A percentile compares a stretch with the other conserved stretches of the same genome.
Evolutionary conservation across 352 stramenopile genomes (phyloP).

Genomic region (Elongisporangium prolatum): DNA sequence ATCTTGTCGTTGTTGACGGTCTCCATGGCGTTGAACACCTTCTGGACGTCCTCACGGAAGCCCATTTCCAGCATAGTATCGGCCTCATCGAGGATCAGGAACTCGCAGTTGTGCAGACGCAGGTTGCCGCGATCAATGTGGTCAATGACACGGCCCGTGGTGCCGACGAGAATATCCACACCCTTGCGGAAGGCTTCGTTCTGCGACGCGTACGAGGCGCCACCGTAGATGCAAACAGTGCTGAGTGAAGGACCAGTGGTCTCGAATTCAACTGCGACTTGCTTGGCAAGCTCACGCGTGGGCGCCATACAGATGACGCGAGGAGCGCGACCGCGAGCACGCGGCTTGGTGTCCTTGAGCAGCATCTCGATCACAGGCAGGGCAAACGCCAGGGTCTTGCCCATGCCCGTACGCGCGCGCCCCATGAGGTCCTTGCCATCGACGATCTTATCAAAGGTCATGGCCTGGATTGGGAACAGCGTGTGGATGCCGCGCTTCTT

Average conservation of each 20-base stretch:
- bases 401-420: slow-evolving; percentile 95
- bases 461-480: slow-evolving; percentile 91
- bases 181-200: slow-evolving; percentile 85
- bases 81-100: slow-evolving; percentile 93
- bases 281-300: slow-evolving; percentile 96
- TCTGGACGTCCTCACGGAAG: slow-evolving; percentile 94
- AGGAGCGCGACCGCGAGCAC: slow-evolving; percentile 65
- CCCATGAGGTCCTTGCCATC: slow-evolving; percentile 97
- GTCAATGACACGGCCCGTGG: slow-evolving; percentile 91
- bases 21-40: slow-evolving; percentile 86
- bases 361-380: slow-evolving; percentile 93
- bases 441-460: slow-evolving; percentile 95
- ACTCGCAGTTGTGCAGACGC: slow-evolving; percentile 83
- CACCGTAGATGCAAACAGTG: slow-evolving; percentile 91
- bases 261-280: slow-evolving; percentile 93
- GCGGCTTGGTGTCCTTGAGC: slow-evolving; percentile 76
- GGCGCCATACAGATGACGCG: slow-evolving; percentile 96
- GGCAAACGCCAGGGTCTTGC: slow-evolving; percentile 98
- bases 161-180: slow-evolving; percentile 92
- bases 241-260: slow-evolving; percentile 63
- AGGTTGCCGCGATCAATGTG: slow-evolving; percentile 91
- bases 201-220: slow-evolving; percentile 87
- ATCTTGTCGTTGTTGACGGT: slow-evolving; percentile 51
- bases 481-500: slow-evolving; percentile 75
- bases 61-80: slow-evolving; percentile 97